Percentiles rank a stretch among this genome's conserved stretches.
Conservation (phyloP, 306 rosid genomes). For the Pterocarpus santalinus region DNA sequence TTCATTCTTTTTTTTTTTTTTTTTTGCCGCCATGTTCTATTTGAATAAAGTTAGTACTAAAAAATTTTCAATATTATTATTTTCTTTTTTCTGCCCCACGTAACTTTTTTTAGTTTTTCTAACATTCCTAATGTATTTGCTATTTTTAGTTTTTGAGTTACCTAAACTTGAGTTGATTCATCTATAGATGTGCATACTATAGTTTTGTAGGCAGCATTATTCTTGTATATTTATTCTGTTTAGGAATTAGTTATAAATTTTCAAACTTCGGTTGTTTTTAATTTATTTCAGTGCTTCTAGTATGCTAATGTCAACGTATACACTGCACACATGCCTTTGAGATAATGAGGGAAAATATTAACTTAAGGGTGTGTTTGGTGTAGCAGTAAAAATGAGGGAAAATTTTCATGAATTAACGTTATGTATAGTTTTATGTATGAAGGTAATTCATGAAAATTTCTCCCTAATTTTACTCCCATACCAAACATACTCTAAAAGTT, state of each 20-base stretch:
- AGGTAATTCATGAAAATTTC: too few relatives aligned
- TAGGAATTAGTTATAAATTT: background rate
- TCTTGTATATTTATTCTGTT: background rate
- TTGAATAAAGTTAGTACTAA: too few relatives aligned
- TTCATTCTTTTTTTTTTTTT: too few relatives aligned
- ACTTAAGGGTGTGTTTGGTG: background rate
- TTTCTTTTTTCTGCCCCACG: too few relatives aligned
- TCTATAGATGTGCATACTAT: background rate
- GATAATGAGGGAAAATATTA: background rate
- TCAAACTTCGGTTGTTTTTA: background rate
- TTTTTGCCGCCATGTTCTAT: too few relatives aligned
- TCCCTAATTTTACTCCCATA: too few relatives aligned
- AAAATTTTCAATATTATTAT: too few relatives aligned
- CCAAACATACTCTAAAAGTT: background rate
- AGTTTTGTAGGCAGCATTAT: background rate
- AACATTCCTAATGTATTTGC: too few relatives aligned
- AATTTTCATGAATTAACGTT: too few relatives aligned
- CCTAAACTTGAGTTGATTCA: background rate
- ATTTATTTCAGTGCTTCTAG: background rate
- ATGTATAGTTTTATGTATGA: too few relatives aligned
- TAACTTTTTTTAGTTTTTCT: too few relatives aligned
- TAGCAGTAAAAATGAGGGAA: too few relatives aligned
- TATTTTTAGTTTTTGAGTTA: background rate
- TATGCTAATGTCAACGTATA: background rate
- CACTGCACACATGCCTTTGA: background rate